These are phyloP conservation scores for Fusarium praegraminearum DNA, from an alignment of 2,329 filamentous ascomycete genomes.

Conservation along the genomic window DNA sequence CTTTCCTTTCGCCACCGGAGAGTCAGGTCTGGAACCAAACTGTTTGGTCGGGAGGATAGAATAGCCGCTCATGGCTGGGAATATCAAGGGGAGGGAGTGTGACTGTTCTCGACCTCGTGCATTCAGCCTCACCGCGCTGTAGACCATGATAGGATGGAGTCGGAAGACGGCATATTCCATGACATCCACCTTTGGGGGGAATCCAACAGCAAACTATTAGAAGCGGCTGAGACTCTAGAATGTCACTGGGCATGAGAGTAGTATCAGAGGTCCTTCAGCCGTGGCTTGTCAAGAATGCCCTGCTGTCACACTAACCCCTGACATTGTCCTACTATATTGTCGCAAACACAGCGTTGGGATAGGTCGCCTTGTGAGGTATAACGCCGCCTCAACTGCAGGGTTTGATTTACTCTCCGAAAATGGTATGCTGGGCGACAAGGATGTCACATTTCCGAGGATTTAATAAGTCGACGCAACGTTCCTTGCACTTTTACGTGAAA, in stretches of 20 bases:
- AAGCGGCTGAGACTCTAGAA: constrained; percentile 17
- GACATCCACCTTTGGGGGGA: background rate
- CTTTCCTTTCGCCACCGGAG: constrained; percentile 30
- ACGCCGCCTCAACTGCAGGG: constrained; percentile 9
- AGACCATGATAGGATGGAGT: constrained; percentile 20
- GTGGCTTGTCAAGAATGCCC: constrained; percentile 20
- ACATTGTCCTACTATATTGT: background rate
- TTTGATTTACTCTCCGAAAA: constrained; percentile 15
- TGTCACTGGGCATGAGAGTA: constrained; percentile 16
- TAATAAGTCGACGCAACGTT: background rate
- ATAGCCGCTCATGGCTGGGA: constrained; percentile 2
- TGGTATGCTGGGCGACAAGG: constrained; percentile 27
- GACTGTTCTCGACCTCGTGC: constrained; percentile 31
- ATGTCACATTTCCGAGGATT: constrained; percentile 6
- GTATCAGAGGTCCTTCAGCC: constrained; percentile 10
- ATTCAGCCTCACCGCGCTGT: constrained; percentile 31
- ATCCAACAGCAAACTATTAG: constrained; percentile 17
- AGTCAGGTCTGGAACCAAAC: constrained; percentile 10
- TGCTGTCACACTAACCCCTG: constrained; percentile 16
- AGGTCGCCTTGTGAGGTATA: constrained; percentile 25
- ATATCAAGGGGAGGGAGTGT: constrained; percentile 13
- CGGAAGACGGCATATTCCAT: constrained; percentile 17
- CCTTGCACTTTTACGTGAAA: constrained; percentile 6
- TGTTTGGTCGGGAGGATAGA: background rate
- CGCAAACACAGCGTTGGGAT: constrained; percentile 1